Conservation (phyloP, 179 eudicot genomes). For the Corrigiola litoralis region DNA sequence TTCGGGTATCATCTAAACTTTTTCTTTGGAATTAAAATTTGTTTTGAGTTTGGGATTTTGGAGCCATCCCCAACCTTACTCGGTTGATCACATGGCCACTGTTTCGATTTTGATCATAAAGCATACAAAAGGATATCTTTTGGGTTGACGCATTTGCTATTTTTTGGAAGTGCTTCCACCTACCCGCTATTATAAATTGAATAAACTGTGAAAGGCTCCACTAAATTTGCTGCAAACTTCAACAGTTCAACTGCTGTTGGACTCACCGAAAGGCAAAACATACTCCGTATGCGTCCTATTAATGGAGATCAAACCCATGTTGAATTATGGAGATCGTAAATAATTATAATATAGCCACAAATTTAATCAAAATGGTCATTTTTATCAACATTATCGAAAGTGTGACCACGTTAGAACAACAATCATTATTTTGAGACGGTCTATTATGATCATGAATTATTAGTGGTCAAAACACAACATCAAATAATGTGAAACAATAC, state of each 20-base stretch:
- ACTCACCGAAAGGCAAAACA: neutral
- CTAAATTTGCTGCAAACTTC: neutral
- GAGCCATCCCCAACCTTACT: slow-evolving; percentile 22
- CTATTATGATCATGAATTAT: too few species aligned
- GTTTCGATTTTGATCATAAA: neutral
- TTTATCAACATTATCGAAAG: too few species aligned
- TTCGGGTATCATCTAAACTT: too few species aligned
- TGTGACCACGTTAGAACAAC: too few species aligned
- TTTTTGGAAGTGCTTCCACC: neutral
- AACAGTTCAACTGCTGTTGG: slow-evolving; percentile 7
- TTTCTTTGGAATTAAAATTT: neutral
- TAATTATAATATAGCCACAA: too few species aligned
- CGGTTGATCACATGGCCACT: slow-evolving; percentile 18
- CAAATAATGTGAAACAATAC: too few species aligned
- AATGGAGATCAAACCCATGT: too few species aligned
- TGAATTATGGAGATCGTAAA: too few species aligned
- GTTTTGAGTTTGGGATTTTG: slow-evolving; percentile 23
- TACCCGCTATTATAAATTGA: slow-evolving; percentile 2
- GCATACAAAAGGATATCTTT: slow-evolving; percentile 11
- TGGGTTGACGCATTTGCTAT: slow-evolving; percentile 9
- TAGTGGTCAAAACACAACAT: too few species aligned
- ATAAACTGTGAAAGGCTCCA: neutral
- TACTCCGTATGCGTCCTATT: neutral
- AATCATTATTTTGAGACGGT: too few species aligned
- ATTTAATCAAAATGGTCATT: too few species aligned